phyloP scores from a whole-genome alignment of 2,329 filamentous ascomycete genomes.

The Geoglossum cookeanum region DNA sequence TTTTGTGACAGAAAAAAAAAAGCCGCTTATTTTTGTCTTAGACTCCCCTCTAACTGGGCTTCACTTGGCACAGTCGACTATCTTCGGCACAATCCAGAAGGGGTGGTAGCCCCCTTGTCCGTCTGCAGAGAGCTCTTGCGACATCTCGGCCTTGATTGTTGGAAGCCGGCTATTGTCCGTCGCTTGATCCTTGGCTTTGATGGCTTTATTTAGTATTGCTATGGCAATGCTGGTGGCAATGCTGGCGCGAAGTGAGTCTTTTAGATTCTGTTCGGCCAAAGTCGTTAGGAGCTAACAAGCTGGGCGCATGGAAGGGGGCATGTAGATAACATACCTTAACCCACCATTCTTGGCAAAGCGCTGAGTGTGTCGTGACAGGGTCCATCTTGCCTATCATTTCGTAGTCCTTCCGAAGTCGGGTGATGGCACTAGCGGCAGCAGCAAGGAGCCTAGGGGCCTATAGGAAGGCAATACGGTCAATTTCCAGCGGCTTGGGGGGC shows the following conservation, averaged over 20 bases:
- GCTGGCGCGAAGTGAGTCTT: constrained; percentile 43
- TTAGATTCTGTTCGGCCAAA: not conserved
- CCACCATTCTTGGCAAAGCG: constrained; percentile 48
- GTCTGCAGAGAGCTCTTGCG: not conserved
- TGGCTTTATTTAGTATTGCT: constrained; percentile 36
- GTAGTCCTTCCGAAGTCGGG: constrained; percentile 33
- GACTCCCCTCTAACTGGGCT: not conserved
- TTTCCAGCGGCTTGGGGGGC: not conserved
- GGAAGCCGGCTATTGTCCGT: constrained; percentile 6
- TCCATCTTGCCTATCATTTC: constrained; percentile 35
- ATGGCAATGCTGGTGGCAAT: constrained; percentile 51
- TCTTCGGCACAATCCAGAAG: constrained; percentile 43
- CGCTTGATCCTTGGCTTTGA: not conserved
- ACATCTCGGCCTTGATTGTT: constrained; percentile 18
- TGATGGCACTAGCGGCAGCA: constrained; percentile 12
- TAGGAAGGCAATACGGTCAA: not conserved
- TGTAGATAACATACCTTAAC: constrained; percentile 29
- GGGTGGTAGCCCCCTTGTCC: constrained; percentile 31
- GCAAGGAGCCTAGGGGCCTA: not conserved
- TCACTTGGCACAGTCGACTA: constrained; percentile 5
- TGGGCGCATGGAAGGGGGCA: not conserved
- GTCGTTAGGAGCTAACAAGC: not conserved
- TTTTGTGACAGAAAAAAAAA: too few species aligned
- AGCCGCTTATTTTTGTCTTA: too few species aligned
- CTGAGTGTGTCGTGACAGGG: constrained; percentile 33